Evolutionary conservation across 768 basidiomycete genomes (phyloP), one percentile per base, ranked within the genome.

Genomic region (Vararia minispora): DNA sequence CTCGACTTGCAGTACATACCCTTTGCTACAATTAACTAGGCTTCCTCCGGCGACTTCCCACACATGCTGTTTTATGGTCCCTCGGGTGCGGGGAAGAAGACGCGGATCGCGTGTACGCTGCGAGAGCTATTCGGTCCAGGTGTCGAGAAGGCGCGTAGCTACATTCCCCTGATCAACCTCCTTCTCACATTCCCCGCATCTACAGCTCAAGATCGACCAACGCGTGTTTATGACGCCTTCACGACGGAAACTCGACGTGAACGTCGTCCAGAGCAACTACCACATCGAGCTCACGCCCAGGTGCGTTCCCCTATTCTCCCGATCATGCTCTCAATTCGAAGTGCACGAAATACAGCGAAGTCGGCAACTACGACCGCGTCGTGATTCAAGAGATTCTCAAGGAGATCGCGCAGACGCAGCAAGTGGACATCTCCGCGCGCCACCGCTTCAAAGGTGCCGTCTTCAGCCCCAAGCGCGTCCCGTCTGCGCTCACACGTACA

Each of bases 31-130:
- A 2, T 7, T 27, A 3, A 25, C 1, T 52, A 90, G 87, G 81
- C 92, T 0, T 72, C 77, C 1, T 81, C 87, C 1, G 87, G 88
- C 1, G 92, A 98, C 65, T 97, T 99, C 55, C 94, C 94, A 6
- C 94, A 99, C 56, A 79, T 95, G 65, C 74, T 99, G 2, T 94
- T 98, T 64, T 99, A 97, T 53, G 94, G 94, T 0, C 94, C 94
- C 7, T 87, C 87, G 4, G 94, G 94, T 16, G 90, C 94, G 11
- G 94, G 94, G 12, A 98, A 98, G 68, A 99, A 99, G 72, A 98
- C 94, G 30, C 71, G 94, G 26, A 90, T 98, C 50, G 80, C 81
- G 49, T 87, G 85, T 45, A 92, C 88, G 5, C 57, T 99, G 41
- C 67, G 81, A 46, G 80, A 95, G 51, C 58, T 98, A 35, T 99